Percentiles rank a stretch among this genome's conserved stretches.
Evolutionary conservation across 2,329 filamentous ascomycete species (phyloP).

Genomic region (Stagonosporopsis tanaceti): DNA sequence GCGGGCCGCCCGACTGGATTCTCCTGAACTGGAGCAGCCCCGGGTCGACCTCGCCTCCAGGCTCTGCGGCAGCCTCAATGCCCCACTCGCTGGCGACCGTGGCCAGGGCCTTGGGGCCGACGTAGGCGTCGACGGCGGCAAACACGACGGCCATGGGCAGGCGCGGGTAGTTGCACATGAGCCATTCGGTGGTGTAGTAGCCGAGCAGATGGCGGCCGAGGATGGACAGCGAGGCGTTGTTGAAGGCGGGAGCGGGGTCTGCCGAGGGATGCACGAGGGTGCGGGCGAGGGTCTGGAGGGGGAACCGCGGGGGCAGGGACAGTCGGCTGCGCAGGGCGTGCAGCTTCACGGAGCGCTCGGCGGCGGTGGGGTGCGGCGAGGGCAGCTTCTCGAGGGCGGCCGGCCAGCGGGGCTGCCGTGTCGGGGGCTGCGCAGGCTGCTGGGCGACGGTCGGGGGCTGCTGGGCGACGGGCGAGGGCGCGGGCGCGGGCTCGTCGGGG

Average conservation of each 20-base stretch:
- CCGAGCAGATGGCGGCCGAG: constrained; percentile 84
- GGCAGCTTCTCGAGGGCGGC: constrained; percentile 61
- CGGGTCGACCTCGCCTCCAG: constrained; percentile 89
- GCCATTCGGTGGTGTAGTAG: constrained; percentile 88
- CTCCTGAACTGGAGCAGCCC: constrained; percentile 83
- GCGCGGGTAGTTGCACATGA: constrained; percentile 88
- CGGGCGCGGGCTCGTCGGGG: constrained; percentile 8
- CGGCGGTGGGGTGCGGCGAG: constrained; percentile 74
- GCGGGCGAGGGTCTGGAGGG: constrained; percentile 84
- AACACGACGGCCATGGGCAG: constrained; percentile 89
- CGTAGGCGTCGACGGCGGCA: constrained; percentile 83
- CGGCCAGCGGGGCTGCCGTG: constrained; percentile 10
- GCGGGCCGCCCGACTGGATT: constrained; percentile 41
- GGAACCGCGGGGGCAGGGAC: constrained; percentile 79
- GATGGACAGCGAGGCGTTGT: constrained; percentile 84
- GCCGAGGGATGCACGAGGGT: constrained; percentile 86
- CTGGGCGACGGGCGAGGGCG: background rate
- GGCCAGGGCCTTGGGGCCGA: constrained; percentile 76
- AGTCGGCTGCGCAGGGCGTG: constrained; percentile 91
- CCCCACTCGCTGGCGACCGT: constrained; percentile 87
- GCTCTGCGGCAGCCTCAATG: constrained; percentile 84
- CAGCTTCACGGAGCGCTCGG: constrained; percentile 82
- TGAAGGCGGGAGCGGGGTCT: constrained; percentile 80
- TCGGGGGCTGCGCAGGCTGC: constrained; percentile 1
- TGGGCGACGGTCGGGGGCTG: constrained; percentile 4